phyloP scores from a whole-genome alignment of 768 basidiomycete genomes.

The Daedaleopsis nitida region DNA sequence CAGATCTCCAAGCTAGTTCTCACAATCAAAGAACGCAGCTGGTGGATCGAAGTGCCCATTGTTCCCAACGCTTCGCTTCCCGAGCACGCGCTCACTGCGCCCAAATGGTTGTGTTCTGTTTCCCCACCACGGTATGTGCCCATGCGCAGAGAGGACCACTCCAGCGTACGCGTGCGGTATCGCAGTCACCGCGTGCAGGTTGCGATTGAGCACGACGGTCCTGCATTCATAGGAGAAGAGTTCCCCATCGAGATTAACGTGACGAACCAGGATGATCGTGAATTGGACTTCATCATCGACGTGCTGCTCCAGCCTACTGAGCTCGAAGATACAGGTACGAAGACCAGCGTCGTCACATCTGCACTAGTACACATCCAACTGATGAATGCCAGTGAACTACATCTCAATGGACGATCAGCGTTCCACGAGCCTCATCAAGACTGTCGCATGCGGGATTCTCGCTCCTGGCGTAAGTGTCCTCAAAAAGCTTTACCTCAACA shows the following conservation, averaged over 20 bases:
- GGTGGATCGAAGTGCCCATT: slow-evolving; percentile 66
- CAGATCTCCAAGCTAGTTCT: slow-evolving; percentile 49
- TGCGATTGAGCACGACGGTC: slow-evolving; percentile 57
- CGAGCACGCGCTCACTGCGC: slow-evolving; percentile 27
- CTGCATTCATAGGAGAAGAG: slow-evolving; percentile 81
- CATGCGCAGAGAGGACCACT: slow-evolving; percentile 47
- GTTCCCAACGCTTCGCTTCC: slow-evolving; percentile 41
- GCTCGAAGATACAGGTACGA: slow-evolving; percentile 68
- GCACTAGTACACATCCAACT: neutral
- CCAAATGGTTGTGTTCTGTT: slow-evolving; percentile 61
- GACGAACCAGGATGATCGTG: slow-evolving; percentile 68
- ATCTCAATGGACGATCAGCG: slow-evolving; percentile 62
- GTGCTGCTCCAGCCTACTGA: slow-evolving; percentile 81
- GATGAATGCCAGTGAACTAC: slow-evolving; percentile 49
- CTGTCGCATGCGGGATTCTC: slow-evolving; percentile 65
- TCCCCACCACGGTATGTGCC: slow-evolving; percentile 56
- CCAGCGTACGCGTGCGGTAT: slow-evolving; percentile 57
- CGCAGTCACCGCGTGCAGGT: slow-evolving; percentile 61
- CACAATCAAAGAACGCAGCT: slow-evolving; percentile 58
- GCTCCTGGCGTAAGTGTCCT: slow-evolving; percentile 54
- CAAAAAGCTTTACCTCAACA: slow-evolving; percentile 67
- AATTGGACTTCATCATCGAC: slow-evolving; percentile 70
- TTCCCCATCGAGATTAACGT: slow-evolving; percentile 75
- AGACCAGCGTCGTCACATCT: neutral
- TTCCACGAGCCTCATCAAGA: slow-evolving; percentile 77